These are phyloP conservation scores for Pichia sp. DNA, from an alignment of 1,139 yeast species.

Conservation along the genomic window DNA sequence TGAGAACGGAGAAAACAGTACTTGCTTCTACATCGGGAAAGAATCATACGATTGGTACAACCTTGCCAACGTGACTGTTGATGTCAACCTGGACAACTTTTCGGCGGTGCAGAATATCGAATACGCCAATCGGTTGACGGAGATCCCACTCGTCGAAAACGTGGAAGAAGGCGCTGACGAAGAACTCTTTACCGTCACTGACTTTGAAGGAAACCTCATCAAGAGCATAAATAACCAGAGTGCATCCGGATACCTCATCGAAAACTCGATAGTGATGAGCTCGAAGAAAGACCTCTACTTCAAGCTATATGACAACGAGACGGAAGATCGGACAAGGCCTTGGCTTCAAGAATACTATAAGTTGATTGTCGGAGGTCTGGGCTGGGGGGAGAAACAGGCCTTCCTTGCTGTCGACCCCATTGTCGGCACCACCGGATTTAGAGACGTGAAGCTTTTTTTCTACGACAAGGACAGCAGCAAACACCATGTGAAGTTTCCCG, in stretches of 20 bases:
- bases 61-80: slow-evolving; percentile 6
- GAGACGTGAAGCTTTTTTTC: slow-evolving; percentile 22
- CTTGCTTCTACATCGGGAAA: slow-evolving; percentile 22
- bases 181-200: slow-evolving; percentile 35
- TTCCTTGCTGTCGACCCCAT: slow-evolving; percentile 28
- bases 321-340: not conserved
- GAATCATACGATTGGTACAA: slow-evolving; percentile 11
- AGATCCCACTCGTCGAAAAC: slow-evolving; percentile 19
- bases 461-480: slow-evolving; percentile 12
- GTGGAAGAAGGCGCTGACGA: slow-evolving; percentile 7
- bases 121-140: slow-evolving; percentile 17
- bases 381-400: slow-evolving; percentile 33
- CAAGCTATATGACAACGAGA: slow-evolving; percentile 16
- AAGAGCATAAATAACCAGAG: slow-evolving; percentile 44
- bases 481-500: not conserved
- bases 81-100: not conserved
- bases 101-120: not conserved
- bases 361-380: slow-evolving; percentile 29
- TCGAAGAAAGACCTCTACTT: slow-evolving; percentile 36
- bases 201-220: slow-evolving; percentile 45
- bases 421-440: slow-evolving; percentile 21
- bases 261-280: slow-evolving; percentile 40
- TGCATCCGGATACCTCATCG: slow-evolving; percentile 46
- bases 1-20: slow-evolving; percentile 23
- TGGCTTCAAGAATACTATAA: slow-evolving; percentile 19